Base-by-base conservation (phyloP, 1,139 yeast species). In the Pichia sp. region DNA sequence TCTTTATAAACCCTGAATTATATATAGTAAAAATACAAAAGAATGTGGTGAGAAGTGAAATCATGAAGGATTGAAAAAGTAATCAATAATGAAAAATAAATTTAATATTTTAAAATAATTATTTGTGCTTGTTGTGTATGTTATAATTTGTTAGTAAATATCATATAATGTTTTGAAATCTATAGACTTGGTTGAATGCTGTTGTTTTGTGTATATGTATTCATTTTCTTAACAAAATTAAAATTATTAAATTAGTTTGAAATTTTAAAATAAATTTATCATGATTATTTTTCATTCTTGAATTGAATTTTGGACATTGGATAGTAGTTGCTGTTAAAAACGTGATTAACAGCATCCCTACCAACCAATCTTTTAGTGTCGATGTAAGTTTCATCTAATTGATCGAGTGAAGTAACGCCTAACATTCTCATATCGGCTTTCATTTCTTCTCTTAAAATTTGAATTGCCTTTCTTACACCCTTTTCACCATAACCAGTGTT, bases 401-500 rank as follows among this genome's bases (percentile, higher is more conserved):
- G 72, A 29, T 62, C 67, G 16, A 77, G 57, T 5, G 61, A 60
- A 18, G 70, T 68, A 2, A 73, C 80, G 14, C 81, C 82, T 42
- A 77, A 62, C 46, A 77, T 64, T 54, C 77, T 70, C 80, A 77
- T 75, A 53, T 73, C 72, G 55, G 73, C 68, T 39, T 67, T 66
- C 51, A 78, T 66, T 57, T 78, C 83, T 46, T 69, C 72, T 52
- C 74, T 74, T 62, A 78, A 64, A 39, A 77, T 67, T 51, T 71
- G 71, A 42, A 74, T 66, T 7, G 76, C 73, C 53, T 71, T 69
- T 50, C 65, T 67, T 13, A 77, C 81, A 27, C 82, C 83, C 8
- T 66, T 68, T 49, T 73, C 76, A 10, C 83, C 83, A 56, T 77
- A 77, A 3, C 76, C 73, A 9, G 80, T 72, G 60, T 75, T 70